These are phyloP conservation scores for Thermoascus crustaceus DNA, from an alignment of 2,329 filamentous ascomycete species.

Conservation along the genomic window DNA sequence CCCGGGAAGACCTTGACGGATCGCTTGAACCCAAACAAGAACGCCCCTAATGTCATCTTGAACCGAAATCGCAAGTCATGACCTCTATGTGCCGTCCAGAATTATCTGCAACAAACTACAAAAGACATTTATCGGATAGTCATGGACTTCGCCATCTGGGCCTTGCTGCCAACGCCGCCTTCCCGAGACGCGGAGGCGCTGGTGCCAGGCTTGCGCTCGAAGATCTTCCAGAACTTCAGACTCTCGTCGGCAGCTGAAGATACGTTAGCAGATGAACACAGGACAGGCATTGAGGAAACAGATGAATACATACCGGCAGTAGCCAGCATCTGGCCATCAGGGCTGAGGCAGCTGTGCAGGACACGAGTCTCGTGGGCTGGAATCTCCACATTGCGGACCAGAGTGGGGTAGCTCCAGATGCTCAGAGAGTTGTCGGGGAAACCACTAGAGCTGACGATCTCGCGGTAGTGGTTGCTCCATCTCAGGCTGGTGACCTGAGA, in stretches of 20 bases:
- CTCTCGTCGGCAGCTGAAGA: constrained; percentile 76
- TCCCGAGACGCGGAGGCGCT: constrained; percentile 54
- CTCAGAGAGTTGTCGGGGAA: constrained; percentile 99
- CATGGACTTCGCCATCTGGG: constrained; percentile 88
- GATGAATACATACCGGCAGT: constrained; percentile 69
- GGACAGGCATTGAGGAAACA: no score
- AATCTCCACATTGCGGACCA: constrained; percentile 96
- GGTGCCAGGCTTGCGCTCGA: constrained; percentile 90
- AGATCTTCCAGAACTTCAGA: constrained; percentile 99
- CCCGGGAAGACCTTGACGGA: background rate
- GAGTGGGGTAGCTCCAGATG: constrained; percentile 97
- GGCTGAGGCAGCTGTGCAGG: constrained; percentile 91
- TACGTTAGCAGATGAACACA: constrained; percentile 11
- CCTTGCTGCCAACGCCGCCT: constrained; percentile 65
- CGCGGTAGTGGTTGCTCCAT: constrained; percentile 95
- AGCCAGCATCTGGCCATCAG: constrained; percentile 94
- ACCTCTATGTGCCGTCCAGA: background rate
- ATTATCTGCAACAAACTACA: background rate
- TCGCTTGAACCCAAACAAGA: constrained; percentile 1
- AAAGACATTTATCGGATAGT: constrained; percentile 63
- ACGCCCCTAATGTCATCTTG: background rate
- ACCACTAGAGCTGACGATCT: constrained; percentile 94
- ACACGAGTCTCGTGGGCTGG: constrained; percentile 95
- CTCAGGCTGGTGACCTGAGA: constrained; percentile 93
- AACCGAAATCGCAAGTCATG: background rate